Base-by-base conservation (phyloP, 805 yeast species). In the Candida nanaspora region DNA sequence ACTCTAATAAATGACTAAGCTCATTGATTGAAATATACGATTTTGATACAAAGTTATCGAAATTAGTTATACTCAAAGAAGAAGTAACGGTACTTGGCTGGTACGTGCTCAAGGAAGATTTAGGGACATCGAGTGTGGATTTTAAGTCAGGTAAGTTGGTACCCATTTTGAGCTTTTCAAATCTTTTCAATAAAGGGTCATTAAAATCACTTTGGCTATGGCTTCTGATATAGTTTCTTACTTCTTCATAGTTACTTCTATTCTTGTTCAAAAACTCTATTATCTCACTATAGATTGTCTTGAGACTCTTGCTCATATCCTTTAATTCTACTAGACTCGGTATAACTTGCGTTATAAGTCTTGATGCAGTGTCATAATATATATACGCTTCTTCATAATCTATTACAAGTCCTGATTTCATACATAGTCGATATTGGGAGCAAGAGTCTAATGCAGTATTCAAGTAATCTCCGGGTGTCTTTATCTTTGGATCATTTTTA, bases 1-100 rank as follows among this genome's bases (percentile, higher is more conserved):
- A 42, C 14, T 56, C 50, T 16, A 63, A 53, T n/a, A 66, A 45
- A 10, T 46, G 43, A 6, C 47, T 49, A n/a, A 64, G 50, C 21
- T 51, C 56, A 23, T 49, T 46, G 6, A 49, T 42, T 3, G 50
- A 32, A 2, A 55, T 41, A n/a, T 23, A 40, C 1, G 37, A 43
- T 20, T 40, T 40, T 18, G 30, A 22, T n/a, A 34, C 33, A 21
- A 38, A 49, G 10, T 26, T 26, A 15, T 46, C 43, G 26, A 43
- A 43, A 30, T 39, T 37, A 15, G 38, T 33, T 18, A n/a, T n/a
- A n/a, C n/a, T n/a, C n/a, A n/a, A n/a, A n/a, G n/a, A n/a, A n/a
- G 39, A 36, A 6, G n/a, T 8, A 27, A 27, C 30, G 19, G n/a
- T n/a, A 23, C 27, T 11, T 23, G 10, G 27, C 11, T 23, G 27